These are phyloP conservation scores for Chaetomium olivaceum DNA, from an alignment of 2,329 filamentous ascomycete species.

Conservation along the genomic window DNA sequence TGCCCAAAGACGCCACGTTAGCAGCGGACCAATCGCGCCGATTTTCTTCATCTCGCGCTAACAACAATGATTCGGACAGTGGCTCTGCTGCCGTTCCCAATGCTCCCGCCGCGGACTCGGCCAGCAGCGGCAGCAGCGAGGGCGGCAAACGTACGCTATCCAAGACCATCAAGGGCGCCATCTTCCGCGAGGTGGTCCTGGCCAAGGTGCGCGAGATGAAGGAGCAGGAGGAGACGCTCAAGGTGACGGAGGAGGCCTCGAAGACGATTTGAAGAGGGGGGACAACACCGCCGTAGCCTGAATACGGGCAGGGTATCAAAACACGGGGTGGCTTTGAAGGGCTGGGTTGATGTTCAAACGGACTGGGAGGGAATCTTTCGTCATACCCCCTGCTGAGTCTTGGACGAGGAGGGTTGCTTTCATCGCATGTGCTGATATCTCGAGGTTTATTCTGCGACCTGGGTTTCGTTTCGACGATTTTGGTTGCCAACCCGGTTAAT, in stretches of 20 bases:
- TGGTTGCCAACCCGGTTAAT: background rate
- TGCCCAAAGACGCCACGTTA: slow-evolving; percentile 63
- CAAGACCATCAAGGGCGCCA: slow-evolving; percentile 62
- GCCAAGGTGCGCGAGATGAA: slow-evolving; percentile 94
- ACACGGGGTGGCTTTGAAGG: background rate
- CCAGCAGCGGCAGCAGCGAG: slow-evolving; percentile 34
- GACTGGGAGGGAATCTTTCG: background rate
- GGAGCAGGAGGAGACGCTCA: slow-evolving; percentile 75
- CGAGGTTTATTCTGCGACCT: background rate
- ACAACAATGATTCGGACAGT: slow-evolving; percentile 22
- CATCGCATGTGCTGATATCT: slow-evolving; percentile 5
- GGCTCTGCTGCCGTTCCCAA: slow-evolving; percentile 19
- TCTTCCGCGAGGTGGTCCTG: slow-evolving; percentile 91
- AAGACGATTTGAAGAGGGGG: slow-evolving; percentile 19
- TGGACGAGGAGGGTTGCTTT: background rate
- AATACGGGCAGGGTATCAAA: background rate
- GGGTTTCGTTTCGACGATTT: background rate
- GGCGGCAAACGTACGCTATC: slow-evolving; percentile 46
- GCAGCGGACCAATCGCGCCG: slow-evolving; percentile 50
- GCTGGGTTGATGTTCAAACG: background rate
- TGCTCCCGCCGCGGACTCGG: slow-evolving; percentile 38
- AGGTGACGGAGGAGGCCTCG: slow-evolving; percentile 60
- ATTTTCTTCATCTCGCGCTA: slow-evolving; percentile 30
- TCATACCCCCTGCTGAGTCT: slow-evolving; percentile 7
- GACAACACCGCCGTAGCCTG: background rate